Base-by-base conservation (phyloP, 75 land plant genomes). In the Picea sitchensis region DNA sequence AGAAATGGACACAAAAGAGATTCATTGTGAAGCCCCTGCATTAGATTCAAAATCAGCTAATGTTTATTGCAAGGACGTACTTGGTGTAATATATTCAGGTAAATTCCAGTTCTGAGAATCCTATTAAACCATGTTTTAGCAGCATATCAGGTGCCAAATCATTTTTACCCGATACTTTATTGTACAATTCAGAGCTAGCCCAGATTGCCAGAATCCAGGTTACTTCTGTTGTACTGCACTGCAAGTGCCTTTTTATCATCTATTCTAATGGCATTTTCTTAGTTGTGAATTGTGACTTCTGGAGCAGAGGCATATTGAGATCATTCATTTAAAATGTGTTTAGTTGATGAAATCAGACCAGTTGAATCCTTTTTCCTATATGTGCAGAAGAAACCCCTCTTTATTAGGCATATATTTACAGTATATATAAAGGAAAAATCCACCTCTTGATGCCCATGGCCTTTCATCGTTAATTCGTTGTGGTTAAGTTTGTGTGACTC, bases 11-110 rank as follows among this genome's bases (percentile, higher is more conserved):
- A 64, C 36, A 65, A 57, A 34, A 3, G 78, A 59, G 32, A 58
- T 64, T 59, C 26, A 56, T 14, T 9, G 61, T 62, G 79, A 47
- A 32, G 9, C 77, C 61, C 75, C 73, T 36, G 67, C 51, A 11
- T 59, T 80, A 36, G 41, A n/a, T 84, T 76, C 78, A 34, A 78
- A 73, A 47, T 75, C 81, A 36, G 62, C 64, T 15, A 82, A 86
- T 76, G 68, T 82, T n/a, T 86, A 82, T 79, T 82, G 81, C 84
- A 86, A 82, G 60, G 84, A 82, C 34, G 30, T 82, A 47, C 80
- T 81, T 72, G 88, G 84, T 67, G 89, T 87, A 7, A 57, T 86
- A 36, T 87, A 87, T 75, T 78, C 76, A 59, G 89, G 89, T 85
- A 75, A 61, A 65, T 65, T 31, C 14, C 11, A 51, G 21, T 14